Percentiles rank a stretch among this genome's conserved stretches.
These are phyloP conservation scores for Fusarium mundagurra DNA, from an alignment of 2,329 filamentous ascomycete genomes.

Conservation along the genomic window DNA sequence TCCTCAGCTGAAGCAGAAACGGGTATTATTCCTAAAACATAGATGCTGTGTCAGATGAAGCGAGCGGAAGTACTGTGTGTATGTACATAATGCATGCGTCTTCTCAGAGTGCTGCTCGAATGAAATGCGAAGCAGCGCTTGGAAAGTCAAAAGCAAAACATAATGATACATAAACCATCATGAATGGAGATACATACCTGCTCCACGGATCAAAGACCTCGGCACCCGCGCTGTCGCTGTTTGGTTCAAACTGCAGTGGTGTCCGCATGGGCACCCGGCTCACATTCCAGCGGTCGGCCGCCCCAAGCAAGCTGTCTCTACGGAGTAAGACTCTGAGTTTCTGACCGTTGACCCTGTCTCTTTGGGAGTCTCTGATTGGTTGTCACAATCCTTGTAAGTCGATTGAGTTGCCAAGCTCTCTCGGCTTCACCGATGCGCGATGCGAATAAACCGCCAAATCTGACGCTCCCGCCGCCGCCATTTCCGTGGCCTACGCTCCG, in stretches of 20 bases:
- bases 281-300: conserved; percentile 42
- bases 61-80: not conserved
- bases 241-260: conserved; percentile 9
- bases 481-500: conserved; percentile 31
- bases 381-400: not conserved
- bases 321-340: conserved; percentile 10
- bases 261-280: conserved; percentile 18
- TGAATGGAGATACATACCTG: conserved; percentile 6
- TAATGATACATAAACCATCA: conserved; percentile 2
- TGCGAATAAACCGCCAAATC: conserved; percentile 36
- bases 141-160: conserved; percentile 22
- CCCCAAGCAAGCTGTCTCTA: conserved; percentile 23
- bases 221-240: conserved; percentile 12
- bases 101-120: conserved; percentile 8
- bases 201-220: conserved; percentile 11
- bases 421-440: conserved; percentile 44
- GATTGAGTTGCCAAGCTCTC: conserved; percentile 43
- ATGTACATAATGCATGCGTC: conserved; percentile 10
- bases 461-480: conserved; percentile 28
- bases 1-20: conserved; percentile 24
- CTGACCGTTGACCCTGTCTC: conserved; percentile 22
- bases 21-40: conserved; percentile 14
- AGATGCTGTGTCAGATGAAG: conserved; percentile 6
- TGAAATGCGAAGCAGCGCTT: conserved; percentile 13
- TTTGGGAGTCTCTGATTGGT: conserved; percentile 29